Conservation (phyloP, 352 stramenopile genomes). For the Aphanomyces astaci region DNA sequence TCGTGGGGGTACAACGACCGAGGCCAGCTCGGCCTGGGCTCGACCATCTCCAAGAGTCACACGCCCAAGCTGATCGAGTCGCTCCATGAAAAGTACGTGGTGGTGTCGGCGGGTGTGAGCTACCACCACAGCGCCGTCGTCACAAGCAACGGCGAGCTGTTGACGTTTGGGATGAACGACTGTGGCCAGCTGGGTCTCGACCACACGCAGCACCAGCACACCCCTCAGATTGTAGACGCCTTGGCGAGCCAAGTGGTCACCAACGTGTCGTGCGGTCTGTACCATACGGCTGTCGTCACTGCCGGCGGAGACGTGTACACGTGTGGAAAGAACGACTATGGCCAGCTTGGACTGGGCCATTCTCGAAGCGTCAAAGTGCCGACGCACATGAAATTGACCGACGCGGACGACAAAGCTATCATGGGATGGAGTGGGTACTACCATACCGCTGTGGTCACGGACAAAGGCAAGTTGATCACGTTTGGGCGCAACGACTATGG, state of each 20-base stretch:
- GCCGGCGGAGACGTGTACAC: conserved; percentile 68
- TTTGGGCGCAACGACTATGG: conserved; percentile 84
- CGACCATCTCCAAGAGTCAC: conserved; percentile 81
- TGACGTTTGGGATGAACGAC: conserved; percentile 86
- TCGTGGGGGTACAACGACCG: conserved; percentile 85
- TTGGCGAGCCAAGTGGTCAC: conserved; percentile 61
- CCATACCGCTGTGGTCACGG: conserved; percentile 66
- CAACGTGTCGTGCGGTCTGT: conserved; percentile 70
- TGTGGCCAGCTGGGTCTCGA: conserved; percentile 77
- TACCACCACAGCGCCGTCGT: conserved; percentile 84
- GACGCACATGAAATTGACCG: conserved; percentile 51
- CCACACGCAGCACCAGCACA: conserved; percentile 78
- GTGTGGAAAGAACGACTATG: conserved; percentile 84
- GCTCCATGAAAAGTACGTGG: conserved; percentile 73
- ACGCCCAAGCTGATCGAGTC: conserved; percentile 74
- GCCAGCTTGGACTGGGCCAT: conserved; percentile 73
- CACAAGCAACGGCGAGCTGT: conserved; percentile 59
- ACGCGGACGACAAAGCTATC: conserved; percentile 68
- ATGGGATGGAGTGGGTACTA: conserved; percentile 79
- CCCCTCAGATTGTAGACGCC: conserved; percentile 63
- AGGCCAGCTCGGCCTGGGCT: conserved; percentile 71
- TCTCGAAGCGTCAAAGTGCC: conserved; percentile 69
- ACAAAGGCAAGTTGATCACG: conserved; percentile 77
- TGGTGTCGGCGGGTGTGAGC: conserved; percentile 65
- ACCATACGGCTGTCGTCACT: conserved; percentile 66